A percentile compares a stretch with the other conserved stretches of the same genome.
phyloP scores from a whole-genome alignment of 2,329 filamentous ascomycete genomes.

The Teratosphaeria pseudoeucalypti region DNA sequence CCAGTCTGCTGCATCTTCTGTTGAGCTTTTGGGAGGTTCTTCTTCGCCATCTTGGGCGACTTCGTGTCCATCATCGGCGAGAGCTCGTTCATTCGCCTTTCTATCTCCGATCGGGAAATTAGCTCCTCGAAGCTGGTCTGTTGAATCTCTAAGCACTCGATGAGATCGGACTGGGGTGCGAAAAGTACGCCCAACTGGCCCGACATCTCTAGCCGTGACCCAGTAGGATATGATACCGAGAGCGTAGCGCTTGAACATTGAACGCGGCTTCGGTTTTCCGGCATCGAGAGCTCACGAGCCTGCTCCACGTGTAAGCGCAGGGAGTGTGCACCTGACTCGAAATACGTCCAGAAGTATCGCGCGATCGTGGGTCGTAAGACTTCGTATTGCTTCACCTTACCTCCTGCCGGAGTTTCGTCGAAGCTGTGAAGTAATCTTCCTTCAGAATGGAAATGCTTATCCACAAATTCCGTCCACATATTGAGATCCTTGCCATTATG shows the following conservation, averaged over 20 bases:
- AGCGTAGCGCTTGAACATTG: conserved; percentile 69
- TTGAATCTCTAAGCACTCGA: conserved; percentile 76
- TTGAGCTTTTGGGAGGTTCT: conserved; percentile 30
- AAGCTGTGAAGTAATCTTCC: conserved; percentile 56
- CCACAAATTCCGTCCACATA: conserved; percentile 73
- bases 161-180: conserved; percentile 58
- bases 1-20: conserved; percentile 33
- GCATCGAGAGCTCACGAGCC: conserved; percentile 43
- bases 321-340: conserved; percentile 72
- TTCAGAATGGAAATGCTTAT: conserved; percentile 66
- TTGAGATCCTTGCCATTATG: conserved; percentile 54
- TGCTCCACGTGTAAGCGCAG: conserved; percentile 80
- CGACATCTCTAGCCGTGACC: conserved; percentile 44
- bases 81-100: conserved; percentile 33
- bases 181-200: conserved; percentile 72
- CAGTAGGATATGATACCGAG: conserved; percentile 80
- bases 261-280: conserved; percentile 60
- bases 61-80: conserved; percentile 37
- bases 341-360: conserved; percentile 83
- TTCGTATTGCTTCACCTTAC: conserved; percentile 66
- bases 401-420: conserved; percentile 6
- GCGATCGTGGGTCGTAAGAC: conserved; percentile 72
- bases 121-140: conserved; percentile 73
- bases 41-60: conserved; percentile 45
- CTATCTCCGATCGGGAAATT: conserved; percentile 56